Base-by-base conservation (phyloP, 352 stramenopile species). In the Globisporangium splendens region DNA sequence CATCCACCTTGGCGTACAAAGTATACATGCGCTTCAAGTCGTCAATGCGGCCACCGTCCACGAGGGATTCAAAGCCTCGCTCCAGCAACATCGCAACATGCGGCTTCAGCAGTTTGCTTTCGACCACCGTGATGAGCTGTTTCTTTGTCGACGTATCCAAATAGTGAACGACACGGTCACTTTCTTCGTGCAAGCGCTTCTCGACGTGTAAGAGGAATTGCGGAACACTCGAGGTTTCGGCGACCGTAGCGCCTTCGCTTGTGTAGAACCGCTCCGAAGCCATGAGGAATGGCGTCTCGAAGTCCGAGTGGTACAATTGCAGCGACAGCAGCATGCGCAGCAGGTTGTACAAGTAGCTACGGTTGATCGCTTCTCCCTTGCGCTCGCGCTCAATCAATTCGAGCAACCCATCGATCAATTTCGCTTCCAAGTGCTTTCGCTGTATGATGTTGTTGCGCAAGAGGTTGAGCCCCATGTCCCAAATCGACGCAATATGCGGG, bases 141-240 rank as follows among this genome's bases (percentile, higher is more conserved):
- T 87, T 89, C 56, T 86, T 86, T 7, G 79, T 91, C 13, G 82
- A 88, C 24, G 63, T 65, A 52, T 92, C 82, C n/a, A 93, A 43
- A 48, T 92, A 91, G 53, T 90, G 75, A 20, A 81, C 68, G 42
- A 91, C 75, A 10, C 84, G 84, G 18, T 89, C 77, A 44, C 73
- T 79, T 62, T 93, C 88, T 77, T 97, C 85, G 21, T 80, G 59
- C 47, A 97, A 65, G 8, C 91, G 79, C 50, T 84, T 89, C 56
- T 97, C 88, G 0, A 96, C 90, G 43, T 97, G 89, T 35, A 79
- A 46, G 31, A 98, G 56, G 61, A 96, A 98, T 28, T 96, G 73
- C 20, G 86, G 71, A 14, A 97, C 85, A 43, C 81, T 89, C 33
- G 66, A 69, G 2, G 68, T 65, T 47, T 88, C 83, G 5, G 94